phyloP scores from a whole-genome alignment of 129 eudicot genomes.

The Chrysanthemum makinoi region DNA sequence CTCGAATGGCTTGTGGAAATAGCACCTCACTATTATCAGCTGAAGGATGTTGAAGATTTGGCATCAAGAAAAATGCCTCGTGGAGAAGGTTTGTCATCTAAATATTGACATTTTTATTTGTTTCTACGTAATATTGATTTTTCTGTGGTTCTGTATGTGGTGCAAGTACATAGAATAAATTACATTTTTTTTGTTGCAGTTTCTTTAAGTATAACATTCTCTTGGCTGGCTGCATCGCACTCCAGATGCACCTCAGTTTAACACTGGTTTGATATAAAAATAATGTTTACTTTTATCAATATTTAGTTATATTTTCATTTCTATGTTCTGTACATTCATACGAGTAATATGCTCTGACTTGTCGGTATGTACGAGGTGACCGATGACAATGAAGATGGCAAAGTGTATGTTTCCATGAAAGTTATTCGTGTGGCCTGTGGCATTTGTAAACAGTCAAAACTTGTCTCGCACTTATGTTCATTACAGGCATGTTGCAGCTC shows the following conservation, averaged over 20 bases:
- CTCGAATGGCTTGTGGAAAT: conserved; percentile 89
- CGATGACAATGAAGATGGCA: neutral
- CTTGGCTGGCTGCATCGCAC: no score
- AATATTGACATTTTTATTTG: conserved; percentile 16
- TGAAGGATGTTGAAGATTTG: conserved; percentile 77
- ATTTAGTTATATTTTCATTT: neutral
- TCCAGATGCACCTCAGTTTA: no score
- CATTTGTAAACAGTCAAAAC: neutral
- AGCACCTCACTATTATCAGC: conserved; percentile 79
- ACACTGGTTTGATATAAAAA: neutral
- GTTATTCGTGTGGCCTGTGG: neutral
- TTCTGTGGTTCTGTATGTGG: neutral
- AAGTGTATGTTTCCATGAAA: neutral
- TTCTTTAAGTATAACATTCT: neutral
- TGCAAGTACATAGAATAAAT: neutral
- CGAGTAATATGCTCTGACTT: neutral
- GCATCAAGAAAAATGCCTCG: conserved; percentile 66
- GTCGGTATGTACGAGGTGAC: neutral
- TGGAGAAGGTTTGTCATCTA: conserved; percentile 54
- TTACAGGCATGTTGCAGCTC: neutral
- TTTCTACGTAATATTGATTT: neutral
- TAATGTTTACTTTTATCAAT: neutral
- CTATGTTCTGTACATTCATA: neutral
- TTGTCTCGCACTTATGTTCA: neutral
- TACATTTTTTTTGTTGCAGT: neutral